These are phyloP conservation scores for Aspergillus biplanus DNA, from an alignment of 495 filamentous ascomycete species.

Conservation along the genomic window DNA sequence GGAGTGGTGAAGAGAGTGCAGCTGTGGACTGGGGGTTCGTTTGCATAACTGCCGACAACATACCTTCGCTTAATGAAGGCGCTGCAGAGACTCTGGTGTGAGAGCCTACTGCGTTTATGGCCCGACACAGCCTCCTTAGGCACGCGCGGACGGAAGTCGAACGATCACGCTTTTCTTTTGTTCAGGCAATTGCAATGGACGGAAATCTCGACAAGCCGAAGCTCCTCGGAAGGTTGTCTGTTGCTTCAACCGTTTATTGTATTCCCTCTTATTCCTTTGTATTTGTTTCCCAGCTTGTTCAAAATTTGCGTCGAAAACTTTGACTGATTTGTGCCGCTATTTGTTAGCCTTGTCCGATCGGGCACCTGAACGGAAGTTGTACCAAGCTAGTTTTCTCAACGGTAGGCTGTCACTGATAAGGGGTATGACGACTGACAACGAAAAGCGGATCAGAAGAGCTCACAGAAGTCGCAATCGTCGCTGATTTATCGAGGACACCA, in stretches of 20 bases:
- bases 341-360: constrained; percentile 21
- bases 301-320: constrained; percentile 11
- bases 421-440: constrained; percentile 22
- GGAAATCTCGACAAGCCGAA: constrained; percentile 16
- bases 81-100: constrained; percentile 25
- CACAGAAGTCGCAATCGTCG: constrained; percentile 6
- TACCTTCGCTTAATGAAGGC: constrained; percentile 31
- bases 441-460: constrained; percentile 4
- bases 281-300: constrained; percentile 1
- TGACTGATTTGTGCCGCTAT: constrained; percentile 2
- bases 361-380: constrained; percentile 24
- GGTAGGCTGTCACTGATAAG: constrained; percentile 25
- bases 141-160: constrained; percentile 40
- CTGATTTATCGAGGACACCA: constrained; percentile 27
- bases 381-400: constrained; percentile 24
- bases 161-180: constrained; percentile 37
- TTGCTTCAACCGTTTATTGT: constrained; percentile 1
- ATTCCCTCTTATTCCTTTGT: constrained; percentile 10
- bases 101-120: constrained; percentile 43
- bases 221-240: constrained; percentile 8
- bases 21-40: constrained; percentile 14
- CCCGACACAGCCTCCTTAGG: constrained; percentile 36
- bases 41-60: constrained; percentile 22
- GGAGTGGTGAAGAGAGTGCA: constrained; percentile 32
- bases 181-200: constrained; percentile 25